Evolutionary conservation across 495 filamentous ascomycete genomes (phyloP), one percentile per base, ranked within the genome.

Genomic region (Xylaria venustula): DNA sequence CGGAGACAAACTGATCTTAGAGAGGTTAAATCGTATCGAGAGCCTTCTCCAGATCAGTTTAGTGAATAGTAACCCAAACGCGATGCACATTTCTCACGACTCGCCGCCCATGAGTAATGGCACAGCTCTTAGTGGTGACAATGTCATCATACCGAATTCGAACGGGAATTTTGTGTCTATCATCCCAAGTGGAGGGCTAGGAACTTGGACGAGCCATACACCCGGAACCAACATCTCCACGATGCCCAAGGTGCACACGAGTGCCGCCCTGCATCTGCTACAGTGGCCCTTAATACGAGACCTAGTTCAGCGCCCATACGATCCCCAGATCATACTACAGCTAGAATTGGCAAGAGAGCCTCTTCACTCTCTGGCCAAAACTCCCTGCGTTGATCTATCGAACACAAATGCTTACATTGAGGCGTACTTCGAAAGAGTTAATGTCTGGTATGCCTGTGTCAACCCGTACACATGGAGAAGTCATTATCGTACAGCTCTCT

Each of bases 371-470:
- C 75, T 88, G 11, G 86, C 86, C 8, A 82, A 83, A 54, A 79
- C 79, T 1, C 81, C 79, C 20, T 83, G 82, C 58, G 79, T 90
- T 34, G 89, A 92, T 69, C 70, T 92, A 64, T 86, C 86, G 20
- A 90, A 92, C 72, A 88, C 87, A n/a, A 78, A 83, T 22, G 78
- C 82, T 14, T 91, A 91, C 73, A 85, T 90, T 50, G 83, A 87
- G 67, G 83, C 89, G 8, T 92, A 89, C 73, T 93, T 93, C 64
- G 84, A 87, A 44, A 81, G 87, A 23, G 90, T 90, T 57, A 92
- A 92, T 67, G 81, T 90, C 5, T 93, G 90, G 88, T 92, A 92
- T 63, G 90, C 90, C 32, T 90, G 88, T 71, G 89, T 93, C 54
- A 92, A 91, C 71, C 90, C 90, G 22, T 90, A 87, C 73, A 89